These are phyloP conservation scores for Vitis hybrid DNA, from an alignment of 177 flowering plant genomes.

Conservation along the genomic window DNA sequence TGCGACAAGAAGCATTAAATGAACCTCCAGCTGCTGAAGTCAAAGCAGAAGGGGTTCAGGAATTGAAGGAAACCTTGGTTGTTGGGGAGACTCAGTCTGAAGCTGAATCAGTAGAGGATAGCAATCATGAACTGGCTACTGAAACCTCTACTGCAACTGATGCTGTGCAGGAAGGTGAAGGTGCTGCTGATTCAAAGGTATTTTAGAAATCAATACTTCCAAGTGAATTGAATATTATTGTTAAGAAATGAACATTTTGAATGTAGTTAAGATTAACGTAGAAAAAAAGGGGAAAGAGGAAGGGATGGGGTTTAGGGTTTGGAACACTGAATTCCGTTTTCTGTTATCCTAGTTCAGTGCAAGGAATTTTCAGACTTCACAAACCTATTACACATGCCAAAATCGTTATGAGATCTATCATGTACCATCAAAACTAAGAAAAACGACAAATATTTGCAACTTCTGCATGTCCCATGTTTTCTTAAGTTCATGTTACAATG, in stretches of 20 bases:
- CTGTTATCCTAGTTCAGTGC: too few relatives aligned
- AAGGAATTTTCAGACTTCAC: too few relatives aligned
- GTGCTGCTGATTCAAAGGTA: conserved; percentile 37
- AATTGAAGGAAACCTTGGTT: conserved; percentile 18
- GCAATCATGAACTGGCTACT: conserved; percentile 16
- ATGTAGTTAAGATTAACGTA: too few relatives aligned
- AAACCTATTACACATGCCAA: too few relatives aligned
- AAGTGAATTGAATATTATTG: neutral
- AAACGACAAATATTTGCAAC: too few relatives aligned
- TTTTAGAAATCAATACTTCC: neutral
- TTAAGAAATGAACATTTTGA: neutral
- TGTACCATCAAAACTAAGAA: too few relatives aligned
- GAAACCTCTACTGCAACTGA: conserved; percentile 23
- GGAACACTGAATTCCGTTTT: too few relatives aligned
- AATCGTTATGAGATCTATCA: too few relatives aligned
- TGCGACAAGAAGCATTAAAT: conserved; percentile 53
- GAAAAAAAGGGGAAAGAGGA: too few relatives aligned
- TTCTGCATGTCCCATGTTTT: too few relatives aligned
- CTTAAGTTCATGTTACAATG: too few relatives aligned
- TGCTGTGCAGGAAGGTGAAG: conserved; percentile 10
- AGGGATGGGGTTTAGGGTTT: too few relatives aligned
- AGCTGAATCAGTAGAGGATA: conserved; percentile 29
- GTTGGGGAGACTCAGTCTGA: conserved; percentile 21
- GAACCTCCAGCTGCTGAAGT: conserved; percentile 34
- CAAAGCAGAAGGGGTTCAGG: conserved; percentile 17